Evolutionary conservation across 768 basidiomycete species (phyloP).

Genomic region (Mycena belliarum): DNA sequence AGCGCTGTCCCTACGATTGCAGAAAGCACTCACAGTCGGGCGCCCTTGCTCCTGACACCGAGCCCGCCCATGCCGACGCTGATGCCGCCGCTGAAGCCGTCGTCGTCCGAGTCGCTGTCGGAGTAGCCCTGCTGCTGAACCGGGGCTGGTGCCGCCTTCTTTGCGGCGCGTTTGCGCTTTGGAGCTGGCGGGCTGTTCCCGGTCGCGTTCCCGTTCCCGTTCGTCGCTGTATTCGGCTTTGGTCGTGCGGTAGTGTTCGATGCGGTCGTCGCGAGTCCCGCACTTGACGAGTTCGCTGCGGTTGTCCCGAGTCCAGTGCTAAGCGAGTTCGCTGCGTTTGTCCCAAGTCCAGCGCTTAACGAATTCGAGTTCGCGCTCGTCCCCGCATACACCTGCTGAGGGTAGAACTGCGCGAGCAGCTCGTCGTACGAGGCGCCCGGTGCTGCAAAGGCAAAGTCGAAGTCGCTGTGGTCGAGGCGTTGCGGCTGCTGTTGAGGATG

Average conservation of each 20-base stretch:
- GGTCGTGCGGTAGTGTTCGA: no score
- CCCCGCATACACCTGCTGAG: no score
- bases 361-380: no score
- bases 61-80: slow-evolving; percentile 50
- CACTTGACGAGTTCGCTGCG: no score
- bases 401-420: slow-evolving; percentile 24
- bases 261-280: no score
- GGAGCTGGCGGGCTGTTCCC: slow-evolving; percentile 3
- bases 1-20: slow-evolving; percentile 23
- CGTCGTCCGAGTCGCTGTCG: slow-evolving; percentile 40
- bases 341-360: no score
- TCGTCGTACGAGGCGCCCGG: slow-evolving; percentile 21
- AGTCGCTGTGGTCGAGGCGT: no score
- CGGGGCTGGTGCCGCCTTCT: slow-evolving; percentile 24
- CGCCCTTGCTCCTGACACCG: slow-evolving; percentile 35
- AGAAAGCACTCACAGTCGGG: slow-evolving; percentile 17
- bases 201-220: no score
- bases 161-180: slow-evolving; percentile 32
- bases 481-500: slow-evolving; percentile 1
- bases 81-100: slow-evolving; percentile 34
- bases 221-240: slow-evolving; percentile 1
- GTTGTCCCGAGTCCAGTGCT: no score
- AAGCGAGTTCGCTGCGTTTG: no score
- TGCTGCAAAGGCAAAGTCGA: slow-evolving; percentile 21
- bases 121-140: slow-evolving; percentile 19